These are phyloP conservation scores for Pseudodiploospora longispora DNA, from an alignment of 2,329 filamentous ascomycete genomes.

Conservation along the genomic window DNA sequence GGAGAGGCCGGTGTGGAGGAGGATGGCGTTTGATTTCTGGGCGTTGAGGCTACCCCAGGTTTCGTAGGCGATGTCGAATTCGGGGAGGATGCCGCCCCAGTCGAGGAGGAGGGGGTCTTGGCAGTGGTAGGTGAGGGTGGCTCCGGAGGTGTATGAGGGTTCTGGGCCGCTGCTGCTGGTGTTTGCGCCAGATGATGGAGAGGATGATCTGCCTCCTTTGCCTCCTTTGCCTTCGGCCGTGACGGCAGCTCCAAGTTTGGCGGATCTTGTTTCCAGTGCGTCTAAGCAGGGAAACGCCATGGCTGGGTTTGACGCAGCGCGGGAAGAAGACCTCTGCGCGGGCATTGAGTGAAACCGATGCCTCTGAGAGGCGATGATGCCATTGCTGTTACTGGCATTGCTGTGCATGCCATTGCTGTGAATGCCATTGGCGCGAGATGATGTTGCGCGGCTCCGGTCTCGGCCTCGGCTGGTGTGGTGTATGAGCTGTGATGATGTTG, in stretches of 20 bases:
- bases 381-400: no score
- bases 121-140: slow-evolving; percentile 71
- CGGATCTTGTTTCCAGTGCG: slow-evolving; percentile 70
- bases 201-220: no score
- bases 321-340: slow-evolving; percentile 19
- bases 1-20: slow-evolving; percentile 88
- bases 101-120: slow-evolving; percentile 71
- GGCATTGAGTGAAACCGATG: slow-evolving; percentile 12
- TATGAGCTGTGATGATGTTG: slow-evolving; percentile 13
- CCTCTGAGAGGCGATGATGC: no score
- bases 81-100: slow-evolving; percentile 86
- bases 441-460: neutral
- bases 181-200: slow-evolving; percentile 16
- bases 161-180: slow-evolving; percentile 56
- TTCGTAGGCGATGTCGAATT: slow-evolving; percentile 89
- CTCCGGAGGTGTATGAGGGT: slow-evolving; percentile 85
- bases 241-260: slow-evolving; percentile 51
- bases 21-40: slow-evolving; percentile 78
- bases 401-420: no score
- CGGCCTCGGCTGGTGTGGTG: no score
- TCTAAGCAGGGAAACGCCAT: slow-evolving; percentile 89
- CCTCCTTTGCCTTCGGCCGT: neutral
- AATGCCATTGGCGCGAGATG: neutral
- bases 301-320: slow-evolving; percentile 63
- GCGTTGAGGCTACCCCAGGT: slow-evolving; percentile 78